Evolutionary conservation across 768 basidiomycete genomes (phyloP), one percentile per base, ranked within the genome.

Genomic region (Collybia mongolica): DNA sequence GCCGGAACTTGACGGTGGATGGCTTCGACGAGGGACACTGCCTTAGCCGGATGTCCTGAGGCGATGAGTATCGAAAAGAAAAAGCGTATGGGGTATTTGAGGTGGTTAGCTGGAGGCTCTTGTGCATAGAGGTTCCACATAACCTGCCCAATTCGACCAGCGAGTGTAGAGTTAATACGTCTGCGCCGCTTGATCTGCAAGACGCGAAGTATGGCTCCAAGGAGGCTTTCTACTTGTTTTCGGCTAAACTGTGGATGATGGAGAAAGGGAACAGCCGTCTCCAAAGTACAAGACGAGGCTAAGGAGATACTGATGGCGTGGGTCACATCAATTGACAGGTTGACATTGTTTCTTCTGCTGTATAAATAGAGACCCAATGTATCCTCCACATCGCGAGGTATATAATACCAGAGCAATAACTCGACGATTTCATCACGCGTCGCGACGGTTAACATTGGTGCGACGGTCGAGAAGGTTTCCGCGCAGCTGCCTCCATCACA

Each of bases 1-100:
- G 45, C 14, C 0, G 74, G 71, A 2, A 59, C 61, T 11, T 52
- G 61, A 8, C 46, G 44, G 39, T 70, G 56, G 26, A 85, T 64
- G 40, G 60, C 62, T 51, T 73, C 63, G 37, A 83, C 63, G 20
- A 82, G 55, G 37, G 64, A 53, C 1, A 78, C 55, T 7, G 75
- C 69, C 18, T 64, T 58, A 0, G 58, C 54, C 7, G 74, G 64
- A 39, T 74, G 68, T 9, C 63, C 68, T 3, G 72, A 68, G 20
- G 64, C 48, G 15, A 75, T 61, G 65, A 78, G 57, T 48, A 74
- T 60, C 23, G 59, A 59, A 49, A 82, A 63, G 22, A 79, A 69
- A 44, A 72, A 76, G 9, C 78, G 73, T 28, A 84, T 59, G n/a
- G 73, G 75, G 55, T 75, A 73, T 47, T 76, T 76, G 52, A 62